phyloP scores from a whole-genome alignment of 805 yeast genomes.

The Candida endomychidarum region DNA sequence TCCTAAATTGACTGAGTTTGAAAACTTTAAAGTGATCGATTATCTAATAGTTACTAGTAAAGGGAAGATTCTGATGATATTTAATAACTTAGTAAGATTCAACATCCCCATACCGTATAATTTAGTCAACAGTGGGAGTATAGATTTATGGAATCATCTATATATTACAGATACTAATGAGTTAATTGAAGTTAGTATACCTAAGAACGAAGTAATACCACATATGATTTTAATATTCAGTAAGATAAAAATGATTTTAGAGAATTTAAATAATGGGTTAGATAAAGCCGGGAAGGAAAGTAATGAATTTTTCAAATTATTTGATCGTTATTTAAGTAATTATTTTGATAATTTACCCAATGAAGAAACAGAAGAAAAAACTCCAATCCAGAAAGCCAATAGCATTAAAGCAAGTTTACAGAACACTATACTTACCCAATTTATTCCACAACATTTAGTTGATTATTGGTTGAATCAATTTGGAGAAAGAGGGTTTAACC shows the following conservation, averaged over 20 bases:
- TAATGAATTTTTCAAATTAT: constrained; percentile 23
- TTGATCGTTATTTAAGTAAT: constrained; percentile 35
- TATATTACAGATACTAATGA: constrained; percentile 8
- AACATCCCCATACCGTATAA: constrained; percentile 2
- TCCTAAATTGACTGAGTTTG: constrained; percentile 12
- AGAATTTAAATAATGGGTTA: constrained; percentile 20
- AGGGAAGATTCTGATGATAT: constrained; percentile 8
- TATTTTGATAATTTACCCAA: constrained; percentile 26
- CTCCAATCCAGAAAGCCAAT: neutral
- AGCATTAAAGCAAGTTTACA: constrained; percentile 28
- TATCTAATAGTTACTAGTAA: constrained; percentile 11
- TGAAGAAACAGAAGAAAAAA: neutral
- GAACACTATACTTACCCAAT: constrained; percentile 53
- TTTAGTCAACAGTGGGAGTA: constrained; percentile 5
- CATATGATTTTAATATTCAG: constrained; percentile 9
- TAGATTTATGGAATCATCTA: constrained; percentile 13
- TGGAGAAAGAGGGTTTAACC: constrained; percentile 64
- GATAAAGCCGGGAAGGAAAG: constrained; percentile 20
- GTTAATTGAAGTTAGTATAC: constrained; percentile 2
- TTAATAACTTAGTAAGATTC: constrained; percentile 12
- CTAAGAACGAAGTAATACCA: constrained; percentile 6
- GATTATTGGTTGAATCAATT: constrained; percentile 65
- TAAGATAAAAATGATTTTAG: constrained; percentile 11
- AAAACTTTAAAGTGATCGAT: constrained; percentile 6
- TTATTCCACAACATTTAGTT: constrained; percentile 47